Conservation (phyloP, 257 asterid species). For the Osmanthus fragrans region DNA sequence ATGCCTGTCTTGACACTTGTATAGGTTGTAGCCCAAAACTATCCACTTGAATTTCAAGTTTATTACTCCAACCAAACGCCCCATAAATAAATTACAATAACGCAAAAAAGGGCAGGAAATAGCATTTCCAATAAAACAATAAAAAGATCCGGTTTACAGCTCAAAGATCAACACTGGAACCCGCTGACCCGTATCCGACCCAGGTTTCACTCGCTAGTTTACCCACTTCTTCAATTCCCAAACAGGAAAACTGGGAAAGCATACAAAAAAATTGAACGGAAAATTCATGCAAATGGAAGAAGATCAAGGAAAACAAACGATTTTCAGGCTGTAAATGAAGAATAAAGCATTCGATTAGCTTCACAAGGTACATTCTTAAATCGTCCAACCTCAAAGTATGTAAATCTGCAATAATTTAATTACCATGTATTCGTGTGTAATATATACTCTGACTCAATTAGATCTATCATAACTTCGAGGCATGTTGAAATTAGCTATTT, state of each 20-base stretch:
- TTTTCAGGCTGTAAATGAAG: conserved; percentile 31
- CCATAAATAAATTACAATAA: too few relatives aligned
- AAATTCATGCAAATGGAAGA: conserved; percentile 42
- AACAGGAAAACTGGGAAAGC: conserved; percentile 21
- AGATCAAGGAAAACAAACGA: conserved; percentile 26
- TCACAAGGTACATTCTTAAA: conserved; percentile 32
- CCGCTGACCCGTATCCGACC: conserved; percentile 24
- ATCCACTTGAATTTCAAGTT: too few relatives aligned
- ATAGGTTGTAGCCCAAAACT: too few relatives aligned
- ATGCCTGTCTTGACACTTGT: too few relatives aligned
- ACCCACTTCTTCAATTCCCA: conserved; percentile 39
- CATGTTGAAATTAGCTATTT: conserved; percentile 16
- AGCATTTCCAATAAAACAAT: too few relatives aligned
- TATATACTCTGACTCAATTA: neutral
- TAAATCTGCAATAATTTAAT: conserved; percentile 1
- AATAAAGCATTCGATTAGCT: conserved; percentile 20
- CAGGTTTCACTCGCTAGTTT: conserved; percentile 26
- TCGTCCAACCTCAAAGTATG: conserved; percentile 20
- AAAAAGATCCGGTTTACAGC: too few relatives aligned
- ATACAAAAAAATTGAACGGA: conserved; percentile 19
- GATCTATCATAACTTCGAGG: conserved; percentile 13
- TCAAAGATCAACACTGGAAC: too few relatives aligned
- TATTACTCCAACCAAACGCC: too few relatives aligned
- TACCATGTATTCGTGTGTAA: neutral
- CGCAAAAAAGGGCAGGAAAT: too few relatives aligned